phyloP scores from a whole-genome alignment of 345 rosid species.

The Firmiana major region DNA sequence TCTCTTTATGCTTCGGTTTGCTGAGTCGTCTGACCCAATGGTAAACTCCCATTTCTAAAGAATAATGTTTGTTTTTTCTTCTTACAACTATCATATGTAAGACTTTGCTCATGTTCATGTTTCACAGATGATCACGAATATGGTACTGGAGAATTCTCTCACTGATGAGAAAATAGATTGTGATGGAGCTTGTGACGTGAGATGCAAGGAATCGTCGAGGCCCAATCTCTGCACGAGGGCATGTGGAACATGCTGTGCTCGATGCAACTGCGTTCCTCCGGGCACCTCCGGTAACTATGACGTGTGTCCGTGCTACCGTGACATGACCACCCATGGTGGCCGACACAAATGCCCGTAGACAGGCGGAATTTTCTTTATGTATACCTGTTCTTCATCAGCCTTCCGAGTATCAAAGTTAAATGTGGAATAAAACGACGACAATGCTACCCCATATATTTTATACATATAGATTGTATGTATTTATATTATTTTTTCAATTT shows the following conservation, averaged over 20 bases:
- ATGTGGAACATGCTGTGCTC: slow-evolving; percentile 67
- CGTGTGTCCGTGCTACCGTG: slow-evolving; percentile 62
- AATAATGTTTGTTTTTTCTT: not conserved
- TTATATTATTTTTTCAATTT: no score
- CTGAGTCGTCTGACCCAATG: not conserved
- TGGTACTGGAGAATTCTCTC: not conserved
- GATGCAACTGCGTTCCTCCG: slow-evolving; percentile 80
- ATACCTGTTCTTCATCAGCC: not conserved
- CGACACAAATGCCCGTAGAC: slow-evolving; percentile 68
- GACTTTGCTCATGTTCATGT: not conserved
- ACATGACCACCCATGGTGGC: slow-evolving; percentile 70
- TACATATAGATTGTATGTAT: no score
- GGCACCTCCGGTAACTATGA: slow-evolving; percentile 68
- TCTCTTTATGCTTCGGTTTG: slow-evolving; percentile 42
- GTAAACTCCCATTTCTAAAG: not conserved
- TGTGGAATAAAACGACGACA: no score
- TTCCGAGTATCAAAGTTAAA: no score
- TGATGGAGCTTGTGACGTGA: slow-evolving; percentile 45
- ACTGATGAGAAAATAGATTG: slow-evolving; percentile 37
- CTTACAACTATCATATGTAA: not conserved
- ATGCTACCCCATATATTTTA: no score
- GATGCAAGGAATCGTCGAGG: slow-evolving; percentile 64
- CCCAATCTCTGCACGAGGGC: slow-evolving; percentile 61
- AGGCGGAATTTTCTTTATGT: not conserved
- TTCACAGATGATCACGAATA: not conserved